Evolutionary conservation across 176 grass and related monocot species (phyloP).

Genomic region (Musa acuminata): DNA sequence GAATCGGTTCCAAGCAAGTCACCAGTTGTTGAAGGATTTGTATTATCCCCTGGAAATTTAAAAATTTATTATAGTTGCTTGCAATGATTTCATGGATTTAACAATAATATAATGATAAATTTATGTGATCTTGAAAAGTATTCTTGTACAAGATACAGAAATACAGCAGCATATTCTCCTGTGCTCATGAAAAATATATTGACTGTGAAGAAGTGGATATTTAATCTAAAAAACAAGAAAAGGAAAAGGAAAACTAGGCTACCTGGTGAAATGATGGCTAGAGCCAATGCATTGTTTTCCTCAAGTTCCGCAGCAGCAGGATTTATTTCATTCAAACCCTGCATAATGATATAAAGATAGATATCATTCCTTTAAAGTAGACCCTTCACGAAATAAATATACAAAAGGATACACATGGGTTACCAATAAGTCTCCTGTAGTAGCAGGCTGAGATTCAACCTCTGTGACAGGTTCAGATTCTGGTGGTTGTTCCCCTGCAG

Average conservation of each 20-base stretch:
- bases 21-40: slow-evolving; percentile 32
- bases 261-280: slow-evolving; percentile 51
- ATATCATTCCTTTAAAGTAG: not conserved
- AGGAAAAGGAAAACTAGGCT: not conserved
- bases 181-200: not conserved
- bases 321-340: slow-evolving; percentile 73
- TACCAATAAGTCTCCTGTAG: slow-evolving; percentile 42
- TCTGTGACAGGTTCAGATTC: slow-evolving; percentile 24
- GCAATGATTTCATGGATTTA: no score
- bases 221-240: not conserved
- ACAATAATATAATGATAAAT: not conserved
- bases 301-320: slow-evolving; percentile 71
- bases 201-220: not conserved
- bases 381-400: no score
- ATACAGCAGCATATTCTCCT: not conserved
- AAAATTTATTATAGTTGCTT: not conserved
- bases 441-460: slow-evolving; percentile 28
- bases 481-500: slow-evolving; percentile 19
- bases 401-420: not conserved
- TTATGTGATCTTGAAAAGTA: not conserved
- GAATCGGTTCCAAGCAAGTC: slow-evolving; percentile 58
- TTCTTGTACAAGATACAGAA: not conserved
- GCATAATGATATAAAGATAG: not conserved
- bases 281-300: slow-evolving; percentile 72
- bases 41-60: slow-evolving; percentile 43